Evolutionary conservation across 345 rosid genomes (phyloP), one percentile per base, ranked within the genome.

Genomic region (Syzygium aqueum): DNA sequence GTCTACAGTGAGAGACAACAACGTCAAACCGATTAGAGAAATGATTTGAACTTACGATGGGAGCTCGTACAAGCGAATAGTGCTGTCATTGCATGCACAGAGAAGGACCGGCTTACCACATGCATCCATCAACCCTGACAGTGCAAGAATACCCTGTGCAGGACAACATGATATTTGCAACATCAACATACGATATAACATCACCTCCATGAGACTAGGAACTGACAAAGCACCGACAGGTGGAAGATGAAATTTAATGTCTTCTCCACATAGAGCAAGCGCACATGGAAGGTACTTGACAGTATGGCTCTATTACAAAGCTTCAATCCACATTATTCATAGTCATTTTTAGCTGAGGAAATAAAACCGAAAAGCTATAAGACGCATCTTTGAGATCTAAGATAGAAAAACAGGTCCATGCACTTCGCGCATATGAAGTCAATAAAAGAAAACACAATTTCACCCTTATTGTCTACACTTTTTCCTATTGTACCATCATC

Each of bases 61-160:
- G 16, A 94, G 84, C 56, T 93, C 92, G 4, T 87, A 90, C 28
- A 95, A 46, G 73, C 67, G 77, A 65, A 92, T 91, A 1, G 90
- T 84, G 77, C 90, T 88, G 77, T 94, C 92, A 40, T 89, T 84
- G 84, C 90, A 89, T 33, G 94, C 90, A 67, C 93, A 90, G 37
- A 92, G 63, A 49, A 95, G 87, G 21, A 93, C 88, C 4, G 96
- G 95, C 84, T 92, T 93, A 12, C 83, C 92, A 13, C 89, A 87
- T 67, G 90, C 85, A 86, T 95, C 94, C 2, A 86, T 77, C 86
- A 92, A 78, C 27, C 94, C 93, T 54, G 82, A 86, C 52, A 94
- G 90, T 28, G 90, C 85, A 53, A 93, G 88, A 16, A 90, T 89
- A 51, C 94, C 90, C 95, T 91, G 91, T 50, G 84, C 37, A 78